Conservation (phyloP, 805 yeast species). For the Maudiozyma barnettii region DNA sequence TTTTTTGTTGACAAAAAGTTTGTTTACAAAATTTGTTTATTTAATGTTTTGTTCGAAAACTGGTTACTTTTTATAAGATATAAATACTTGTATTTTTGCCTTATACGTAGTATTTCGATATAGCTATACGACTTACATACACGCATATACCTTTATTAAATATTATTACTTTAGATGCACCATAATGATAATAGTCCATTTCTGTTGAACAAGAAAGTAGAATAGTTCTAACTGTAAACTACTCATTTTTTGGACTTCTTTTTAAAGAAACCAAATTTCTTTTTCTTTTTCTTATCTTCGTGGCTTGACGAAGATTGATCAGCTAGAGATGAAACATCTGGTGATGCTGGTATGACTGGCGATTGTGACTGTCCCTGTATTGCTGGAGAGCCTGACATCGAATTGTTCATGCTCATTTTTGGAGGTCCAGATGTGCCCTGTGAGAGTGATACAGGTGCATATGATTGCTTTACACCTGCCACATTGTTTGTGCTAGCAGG, state of each 20-base stretch:
- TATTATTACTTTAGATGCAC: background rate
- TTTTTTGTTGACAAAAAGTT: too few relatives aligned
- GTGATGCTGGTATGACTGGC: background rate
- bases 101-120: background rate
- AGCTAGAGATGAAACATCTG: background rate
- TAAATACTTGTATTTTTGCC: background rate
- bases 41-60: background rate
- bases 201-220: background rate
- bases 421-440: background rate
- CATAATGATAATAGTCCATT: background rate
- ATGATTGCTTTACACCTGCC: slow-evolving; percentile 4
- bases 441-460: slow-evolving; percentile 1
- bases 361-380: background rate
- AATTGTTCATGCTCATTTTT: background rate
- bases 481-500: slow-evolving; percentile 2
- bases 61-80: too few relatives aligned
- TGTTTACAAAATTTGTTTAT: background rate
- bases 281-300: slow-evolving; percentile 19
- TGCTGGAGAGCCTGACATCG: too few relatives aligned
- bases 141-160: background rate
- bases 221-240: background rate
- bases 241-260: slow-evolving; percentile 15
- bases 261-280: slow-evolving; percentile 25
- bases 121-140: background rate
- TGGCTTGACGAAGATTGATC: background rate